These are phyloP conservation scores for Chernovozyma sophiae-reginae DNA, from an alignment of 1,139 yeast species.

Conservation along the genomic window DNA sequence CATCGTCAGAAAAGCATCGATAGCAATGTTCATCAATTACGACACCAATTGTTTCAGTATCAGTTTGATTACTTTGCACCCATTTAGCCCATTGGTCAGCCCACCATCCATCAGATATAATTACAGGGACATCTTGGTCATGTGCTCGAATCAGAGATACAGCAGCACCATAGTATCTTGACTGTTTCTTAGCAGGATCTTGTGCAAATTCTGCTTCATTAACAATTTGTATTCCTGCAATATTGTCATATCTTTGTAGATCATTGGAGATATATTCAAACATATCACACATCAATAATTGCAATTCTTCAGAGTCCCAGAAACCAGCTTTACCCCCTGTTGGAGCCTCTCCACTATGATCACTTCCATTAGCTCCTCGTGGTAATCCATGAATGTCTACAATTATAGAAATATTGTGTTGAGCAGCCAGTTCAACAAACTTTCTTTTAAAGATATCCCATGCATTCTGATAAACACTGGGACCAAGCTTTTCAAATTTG, in stretches of 20 bases:
- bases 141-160: constrained; percentile 53
- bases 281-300: constrained; percentile 45
- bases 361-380: constrained; percentile 82
- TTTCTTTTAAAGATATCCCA: constrained; percentile 57
- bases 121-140: constrained; percentile 59
- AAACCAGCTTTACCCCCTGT: constrained; percentile 51
- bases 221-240: constrained; percentile 78
- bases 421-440: constrained; percentile 52
- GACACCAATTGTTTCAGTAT: constrained; percentile 46
- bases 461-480: constrained; percentile 58
- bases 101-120: constrained; percentile 95
- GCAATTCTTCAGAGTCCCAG: constrained; percentile 50
- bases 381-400: constrained; percentile 90
- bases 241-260: constrained; percentile 53
- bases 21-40: constrained; percentile 84
- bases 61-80: constrained; percentile 44
- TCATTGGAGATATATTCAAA: constrained; percentile 63
- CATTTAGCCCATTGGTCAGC: constrained; percentile 74
- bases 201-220: constrained; percentile 74
- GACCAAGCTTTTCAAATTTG: constrained; percentile 50
- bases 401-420: constrained; percentile 62
- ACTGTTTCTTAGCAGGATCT: constrained; percentile 45
- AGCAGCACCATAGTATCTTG: constrained; percentile 66
- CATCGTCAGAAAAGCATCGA: constrained; percentile 77
- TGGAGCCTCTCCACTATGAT: constrained; percentile 72